Conservation (phyloP, 768 basidiomycete genomes). For the Baorangia bicolor region DNA sequence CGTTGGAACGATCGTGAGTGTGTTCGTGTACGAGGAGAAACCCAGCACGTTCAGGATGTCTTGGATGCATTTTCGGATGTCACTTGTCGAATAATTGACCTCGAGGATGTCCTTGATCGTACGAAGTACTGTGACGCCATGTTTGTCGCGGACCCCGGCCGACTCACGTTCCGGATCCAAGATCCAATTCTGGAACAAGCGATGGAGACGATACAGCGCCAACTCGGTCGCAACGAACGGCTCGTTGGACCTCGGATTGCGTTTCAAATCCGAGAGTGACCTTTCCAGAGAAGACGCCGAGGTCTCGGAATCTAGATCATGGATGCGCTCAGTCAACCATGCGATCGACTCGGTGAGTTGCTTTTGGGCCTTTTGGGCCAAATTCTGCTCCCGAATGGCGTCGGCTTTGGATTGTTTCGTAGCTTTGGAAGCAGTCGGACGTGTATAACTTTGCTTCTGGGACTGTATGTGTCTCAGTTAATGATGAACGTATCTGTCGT, state of each 20-base stretch:
- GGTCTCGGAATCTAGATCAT: conserved; percentile 26
- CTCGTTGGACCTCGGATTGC: conserved; percentile 45
- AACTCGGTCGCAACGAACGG: conserved; percentile 50
- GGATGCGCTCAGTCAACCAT: conserved; percentile 58
- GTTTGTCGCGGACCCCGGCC: conserved; percentile 41
- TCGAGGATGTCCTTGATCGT: conserved; percentile 46
- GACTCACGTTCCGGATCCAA: conserved; percentile 41
- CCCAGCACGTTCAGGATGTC: conserved; percentile 47
- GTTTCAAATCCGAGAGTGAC: conserved; percentile 38
- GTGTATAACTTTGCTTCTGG: conserved; percentile 18
- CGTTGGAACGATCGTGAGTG: conserved; percentile 13
- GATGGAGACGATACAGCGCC: conserved; percentile 50
- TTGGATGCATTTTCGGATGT: conserved; percentile 37
- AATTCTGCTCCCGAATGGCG: conserved; percentile 44
- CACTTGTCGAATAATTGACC: conserved; percentile 28
- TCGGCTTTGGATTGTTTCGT: conserved; percentile 37
- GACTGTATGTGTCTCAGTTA: conserved; percentile 1
- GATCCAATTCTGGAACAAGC: conserved; percentile 54
- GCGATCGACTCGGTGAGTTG: conserved; percentile 37
- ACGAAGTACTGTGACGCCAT: conserved; percentile 47
- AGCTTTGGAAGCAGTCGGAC: conserved; percentile 26
- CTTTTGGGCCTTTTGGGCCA: conserved; percentile 43
- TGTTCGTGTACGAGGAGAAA: conserved; percentile 39
- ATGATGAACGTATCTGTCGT: background rate
- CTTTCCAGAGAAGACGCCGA: conserved; percentile 29